These are phyloP conservation scores for Mortierella antarctica DNA, from an alignment of 192 early-diverging fungal species.

Conservation along the genomic window DNA sequence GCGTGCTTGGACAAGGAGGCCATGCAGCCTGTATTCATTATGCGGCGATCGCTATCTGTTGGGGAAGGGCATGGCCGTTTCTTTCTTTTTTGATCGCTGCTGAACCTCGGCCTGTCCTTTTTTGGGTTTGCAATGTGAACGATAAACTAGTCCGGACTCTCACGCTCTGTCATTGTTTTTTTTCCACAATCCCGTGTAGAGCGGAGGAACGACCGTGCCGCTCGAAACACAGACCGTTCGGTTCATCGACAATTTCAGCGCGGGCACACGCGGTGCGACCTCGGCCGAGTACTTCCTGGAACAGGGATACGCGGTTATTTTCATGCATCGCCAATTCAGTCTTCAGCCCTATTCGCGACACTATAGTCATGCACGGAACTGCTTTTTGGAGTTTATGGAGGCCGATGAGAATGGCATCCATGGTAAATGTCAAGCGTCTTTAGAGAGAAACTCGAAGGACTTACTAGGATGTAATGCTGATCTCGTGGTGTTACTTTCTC, in stretches of 20 bases:
- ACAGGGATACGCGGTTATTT: conserved; percentile 94
- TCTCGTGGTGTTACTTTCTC: neutral
- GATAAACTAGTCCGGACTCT: neutral
- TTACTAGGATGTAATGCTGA: neutral
- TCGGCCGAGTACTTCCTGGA: conserved; percentile 96
- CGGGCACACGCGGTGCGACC: conserved; percentile 93
- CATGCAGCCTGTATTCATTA: too few species aligned
- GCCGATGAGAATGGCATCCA: conserved; percentile 69
- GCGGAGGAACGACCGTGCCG: conserved; percentile 96
- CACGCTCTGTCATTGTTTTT: neutral
- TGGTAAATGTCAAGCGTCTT: conserved; percentile 51
- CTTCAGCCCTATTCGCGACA: conserved; percentile 94
- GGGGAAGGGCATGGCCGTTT: neutral
- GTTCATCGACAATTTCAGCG: conserved; percentile 99
- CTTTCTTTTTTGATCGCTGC: neutral
- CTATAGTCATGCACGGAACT: conserved; percentile 81
- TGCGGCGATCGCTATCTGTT: neutral
- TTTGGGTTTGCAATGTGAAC: neutral
- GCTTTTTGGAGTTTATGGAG: conserved; percentile 88
- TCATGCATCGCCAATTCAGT: conserved; percentile 93
- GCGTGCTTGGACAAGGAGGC: too few species aligned
- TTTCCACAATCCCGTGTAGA: conserved; percentile 39
- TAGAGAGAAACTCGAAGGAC: neutral
- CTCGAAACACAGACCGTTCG: conserved; percentile 96
- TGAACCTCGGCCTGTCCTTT: neutral